phyloP scores from a whole-genome alignment of 192 early-diverging fungal genomes.

The Lunasporangiospora selenospora region DNA sequence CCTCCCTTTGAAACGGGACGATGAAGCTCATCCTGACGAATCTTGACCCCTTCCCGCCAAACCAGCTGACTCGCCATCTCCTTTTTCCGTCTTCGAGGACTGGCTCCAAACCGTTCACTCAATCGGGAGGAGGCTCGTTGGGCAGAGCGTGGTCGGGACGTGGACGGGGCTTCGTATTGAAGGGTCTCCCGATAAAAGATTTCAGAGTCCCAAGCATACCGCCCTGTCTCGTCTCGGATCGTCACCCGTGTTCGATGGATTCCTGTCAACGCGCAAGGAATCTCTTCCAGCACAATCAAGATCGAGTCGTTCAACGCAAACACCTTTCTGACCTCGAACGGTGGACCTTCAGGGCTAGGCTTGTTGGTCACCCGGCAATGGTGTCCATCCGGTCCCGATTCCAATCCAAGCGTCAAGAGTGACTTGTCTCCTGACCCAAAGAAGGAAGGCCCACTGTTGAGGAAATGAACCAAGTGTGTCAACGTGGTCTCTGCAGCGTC shows the following conservation, averaged over 20 bases:
- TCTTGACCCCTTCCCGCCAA: slow-evolving; percentile 31
- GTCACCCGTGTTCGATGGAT: slow-evolving; percentile 64
- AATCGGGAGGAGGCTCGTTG: slow-evolving; percentile 13
- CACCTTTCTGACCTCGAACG: slow-evolving; percentile 64
- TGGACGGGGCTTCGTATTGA: slow-evolving; percentile 5
- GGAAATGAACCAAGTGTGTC: slow-evolving; percentile 74
- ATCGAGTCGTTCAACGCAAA: slow-evolving; percentile 78
- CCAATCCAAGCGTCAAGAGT: slow-evolving; percentile 25
- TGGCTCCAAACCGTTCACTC: slow-evolving; percentile 32
- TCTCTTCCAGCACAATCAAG: slow-evolving; percentile 75
- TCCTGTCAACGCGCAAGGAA: slow-evolving; percentile 50
- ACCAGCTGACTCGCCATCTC: slow-evolving; percentile 46
- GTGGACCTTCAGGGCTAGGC: not conserved
- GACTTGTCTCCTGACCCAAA: slow-evolving; percentile 58
- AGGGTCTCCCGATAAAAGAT: slow-evolving; percentile 68
- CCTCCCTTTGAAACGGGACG: not conserved
- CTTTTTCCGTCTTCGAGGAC: slow-evolving; percentile 15
- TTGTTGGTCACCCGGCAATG: not conserved
- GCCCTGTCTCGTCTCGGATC: slow-evolving; percentile 78
- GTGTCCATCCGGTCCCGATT: not conserved
- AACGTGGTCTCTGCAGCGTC: slow-evolving; percentile 75
- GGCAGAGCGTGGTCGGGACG: slow-evolving; percentile 14
- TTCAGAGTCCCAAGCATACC: slow-evolving; percentile 82
- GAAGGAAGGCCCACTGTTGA: slow-evolving; percentile 68
- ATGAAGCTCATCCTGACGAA: slow-evolving; percentile 26